Evolutionary conservation across 495 filamentous ascomycete species (phyloP), one percentile per base, ranked within the genome.

Genomic region (Elasticomyces elasticus): DNA sequence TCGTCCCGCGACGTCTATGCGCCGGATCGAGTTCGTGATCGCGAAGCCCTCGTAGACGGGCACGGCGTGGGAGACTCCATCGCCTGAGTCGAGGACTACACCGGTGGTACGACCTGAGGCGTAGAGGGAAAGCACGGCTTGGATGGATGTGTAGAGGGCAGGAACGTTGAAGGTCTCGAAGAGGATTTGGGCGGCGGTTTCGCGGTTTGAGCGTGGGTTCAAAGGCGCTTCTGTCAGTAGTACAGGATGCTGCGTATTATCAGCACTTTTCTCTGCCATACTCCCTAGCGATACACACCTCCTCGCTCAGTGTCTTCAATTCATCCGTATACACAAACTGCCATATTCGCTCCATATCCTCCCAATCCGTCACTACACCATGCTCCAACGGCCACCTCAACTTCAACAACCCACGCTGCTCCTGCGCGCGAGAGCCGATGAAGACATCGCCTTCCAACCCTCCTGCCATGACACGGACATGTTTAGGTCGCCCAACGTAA

Each of bases 341-440:
- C 92, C 92, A 99, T 71, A 99, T 99, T 69, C 87, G 85, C 74
- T 97, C 92, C 92, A 99, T 99, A 65, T 99, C 92, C 63, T 97
- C 92, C 92, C 92, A 99, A 71, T 99, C 90, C 55, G 92, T 99
- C 43, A 99, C 92, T 59, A 97, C 92, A 64, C 92, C 92, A 69
- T 99, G 92, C 69, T 96, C 94, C 52, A 99, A 76, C 38, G 92
- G 92, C 64, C 97, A 97, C 47, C 81, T 79, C 63, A 99, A 89
- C 74, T 96, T 97, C 61, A 99, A 74, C 55, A 99, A 75, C 15
- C 92, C 92, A 66, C 92, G 81, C 63, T 95, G 77, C 61, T 96
- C 90, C 64, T 94, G 88, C 49, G 90, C 90, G 65, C 87, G 82
- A 59, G 87, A 83, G 33, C 92, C 92, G 68, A 99, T 95, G 71